Evolutionary conservation across 495 filamentous ascomycete species (phyloP).

Genomic region (Podospora appendiculata): DNA sequence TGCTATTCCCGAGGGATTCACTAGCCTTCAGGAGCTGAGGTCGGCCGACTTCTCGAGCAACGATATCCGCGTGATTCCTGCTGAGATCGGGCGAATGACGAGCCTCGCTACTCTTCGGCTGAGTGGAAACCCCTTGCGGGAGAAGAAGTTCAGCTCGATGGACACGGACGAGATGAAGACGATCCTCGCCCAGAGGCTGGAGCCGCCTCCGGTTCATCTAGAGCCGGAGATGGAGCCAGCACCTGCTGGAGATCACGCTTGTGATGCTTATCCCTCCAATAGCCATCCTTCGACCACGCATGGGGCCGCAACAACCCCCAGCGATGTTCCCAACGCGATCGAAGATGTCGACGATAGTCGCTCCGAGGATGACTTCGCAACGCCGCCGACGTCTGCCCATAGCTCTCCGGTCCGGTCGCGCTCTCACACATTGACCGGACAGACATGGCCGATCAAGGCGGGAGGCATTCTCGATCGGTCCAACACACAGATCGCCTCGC

Average conservation of each 20-base stretch:
- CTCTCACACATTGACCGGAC: constrained; percentile 30
- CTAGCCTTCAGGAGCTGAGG: constrained; percentile 54
- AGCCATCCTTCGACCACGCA: not conserved
- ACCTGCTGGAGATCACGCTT: no score
- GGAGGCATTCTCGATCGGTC: constrained; percentile 70
- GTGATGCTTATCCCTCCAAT: no score
- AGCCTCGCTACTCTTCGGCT: constrained; percentile 64
- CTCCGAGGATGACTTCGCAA: constrained; percentile 65
- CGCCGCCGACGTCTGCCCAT: constrained; percentile 42
- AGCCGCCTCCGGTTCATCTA: constrained; percentile 36
- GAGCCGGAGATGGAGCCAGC: constrained; percentile 9
- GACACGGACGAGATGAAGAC: constrained; percentile 74
- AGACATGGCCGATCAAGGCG: constrained; percentile 56
- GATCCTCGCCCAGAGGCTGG: constrained; percentile 61
- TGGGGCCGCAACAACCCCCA: not conserved
- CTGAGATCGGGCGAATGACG: constrained; percentile 73
- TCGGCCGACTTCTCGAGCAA: constrained; percentile 80
- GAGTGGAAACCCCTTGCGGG: constrained; percentile 77
- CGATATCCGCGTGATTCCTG: constrained; percentile 65
- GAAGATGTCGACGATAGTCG: constrained; percentile 33
- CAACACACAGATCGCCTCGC: constrained; percentile 48
- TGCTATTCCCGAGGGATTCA: constrained; percentile 67
- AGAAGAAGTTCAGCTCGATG: constrained; percentile 77
- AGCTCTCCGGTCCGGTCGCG: constrained; percentile 34
- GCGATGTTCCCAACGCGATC: not conserved